These are phyloP conservation scores for Colletotrichum truncatum DNA, from an alignment of 2,329 filamentous ascomycete genomes.

Conservation along the genomic window DNA sequence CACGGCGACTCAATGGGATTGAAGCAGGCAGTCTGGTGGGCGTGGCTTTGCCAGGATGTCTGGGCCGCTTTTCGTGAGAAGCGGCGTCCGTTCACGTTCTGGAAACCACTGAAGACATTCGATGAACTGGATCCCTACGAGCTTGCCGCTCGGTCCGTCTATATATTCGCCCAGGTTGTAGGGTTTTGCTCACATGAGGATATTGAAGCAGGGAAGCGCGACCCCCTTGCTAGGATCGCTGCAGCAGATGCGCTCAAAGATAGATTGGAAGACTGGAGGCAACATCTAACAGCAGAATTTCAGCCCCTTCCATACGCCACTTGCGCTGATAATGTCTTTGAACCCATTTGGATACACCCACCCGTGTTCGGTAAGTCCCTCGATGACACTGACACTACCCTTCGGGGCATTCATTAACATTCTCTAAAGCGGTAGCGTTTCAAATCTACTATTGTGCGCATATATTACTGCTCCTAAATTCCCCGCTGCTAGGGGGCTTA, in stretches of 20 bases:
- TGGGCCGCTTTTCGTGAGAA: constrained; percentile 71
- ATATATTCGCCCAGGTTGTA: constrained; percentile 64
- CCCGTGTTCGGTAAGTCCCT: constrained; percentile 31
- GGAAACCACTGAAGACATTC: constrained; percentile 60
- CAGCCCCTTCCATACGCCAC: constrained; percentile 45
- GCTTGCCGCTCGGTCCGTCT: constrained; percentile 61
- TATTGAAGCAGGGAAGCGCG: constrained; percentile 3
- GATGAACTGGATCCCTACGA: constrained; percentile 59
- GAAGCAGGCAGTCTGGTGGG: constrained; percentile 70
- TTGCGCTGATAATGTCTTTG: constrained; percentile 17
- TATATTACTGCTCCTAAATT: constrained; percentile 31
- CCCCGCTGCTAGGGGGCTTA: constrained; percentile 30
- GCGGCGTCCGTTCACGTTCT: constrained; percentile 65
- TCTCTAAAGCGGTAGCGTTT: constrained; percentile 26
- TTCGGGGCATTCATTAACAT: background rate
- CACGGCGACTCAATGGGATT: constrained; percentile 67
- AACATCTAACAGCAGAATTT: constrained; percentile 53
- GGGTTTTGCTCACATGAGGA: constrained; percentile 61
- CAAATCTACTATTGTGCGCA: constrained; percentile 33
- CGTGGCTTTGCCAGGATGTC: constrained; percentile 71
- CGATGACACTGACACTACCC: background rate
- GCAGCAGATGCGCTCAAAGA: constrained; percentile 54
- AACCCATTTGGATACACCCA: constrained; percentile 32
- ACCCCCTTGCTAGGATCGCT: constrained; percentile 55
- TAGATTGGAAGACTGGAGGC: constrained; percentile 59